A percentile compares a stretch with the other conserved stretches of the same genome.
phyloP scores from a whole-genome alignment of 768 basidiomycete species.

The Termitomyces heimii region DNA sequence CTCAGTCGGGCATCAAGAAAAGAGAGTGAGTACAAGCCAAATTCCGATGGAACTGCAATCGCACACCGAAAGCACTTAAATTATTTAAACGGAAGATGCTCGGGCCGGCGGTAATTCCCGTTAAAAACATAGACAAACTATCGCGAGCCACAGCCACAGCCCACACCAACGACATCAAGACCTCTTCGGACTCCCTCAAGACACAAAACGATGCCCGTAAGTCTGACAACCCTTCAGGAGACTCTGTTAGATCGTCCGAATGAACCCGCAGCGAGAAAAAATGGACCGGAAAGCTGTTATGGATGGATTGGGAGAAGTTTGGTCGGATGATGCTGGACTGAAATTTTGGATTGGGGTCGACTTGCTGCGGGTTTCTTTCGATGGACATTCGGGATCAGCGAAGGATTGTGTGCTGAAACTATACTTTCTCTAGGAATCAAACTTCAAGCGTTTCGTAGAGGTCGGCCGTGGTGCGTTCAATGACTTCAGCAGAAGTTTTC shows the following conservation, averaged over 20 bases:
- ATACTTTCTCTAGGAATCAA: conserved; percentile 52
- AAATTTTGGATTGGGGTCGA: background rate
- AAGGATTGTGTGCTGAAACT: conserved; percentile 9
- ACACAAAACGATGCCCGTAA: conserved; percentile 27
- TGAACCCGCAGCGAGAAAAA: conserved; percentile 7
- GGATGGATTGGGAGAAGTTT: conserved; percentile 18
- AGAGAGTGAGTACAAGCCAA: background rate
- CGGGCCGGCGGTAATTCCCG: conserved; percentile 13
- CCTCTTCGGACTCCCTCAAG: conserved; percentile 23
- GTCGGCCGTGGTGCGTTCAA: conserved; percentile 78
- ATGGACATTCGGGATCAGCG: background rate
- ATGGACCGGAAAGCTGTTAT: conserved; percentile 5
- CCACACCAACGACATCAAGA: conserved; percentile 18
- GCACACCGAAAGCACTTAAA: no score
- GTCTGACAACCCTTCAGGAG: conserved; percentile 11
- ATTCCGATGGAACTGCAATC: no score
- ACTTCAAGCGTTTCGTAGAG: conserved; percentile 97
- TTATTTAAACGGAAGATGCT: no score
- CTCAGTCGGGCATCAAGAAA: background rate
- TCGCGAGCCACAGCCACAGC: conserved; percentile 14
- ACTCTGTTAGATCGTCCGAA: conserved; percentile 12
- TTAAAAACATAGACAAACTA: conserved; percentile 16
- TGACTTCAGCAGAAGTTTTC: background rate
- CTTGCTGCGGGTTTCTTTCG: conserved; percentile 5
- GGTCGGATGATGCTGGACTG: conserved; percentile 12